A percentile compares a stretch with the other conserved stretches of the same genome.
Conservation (phyloP, 192 early-diverging fungal species). For the Coemansia reversa region DNA sequence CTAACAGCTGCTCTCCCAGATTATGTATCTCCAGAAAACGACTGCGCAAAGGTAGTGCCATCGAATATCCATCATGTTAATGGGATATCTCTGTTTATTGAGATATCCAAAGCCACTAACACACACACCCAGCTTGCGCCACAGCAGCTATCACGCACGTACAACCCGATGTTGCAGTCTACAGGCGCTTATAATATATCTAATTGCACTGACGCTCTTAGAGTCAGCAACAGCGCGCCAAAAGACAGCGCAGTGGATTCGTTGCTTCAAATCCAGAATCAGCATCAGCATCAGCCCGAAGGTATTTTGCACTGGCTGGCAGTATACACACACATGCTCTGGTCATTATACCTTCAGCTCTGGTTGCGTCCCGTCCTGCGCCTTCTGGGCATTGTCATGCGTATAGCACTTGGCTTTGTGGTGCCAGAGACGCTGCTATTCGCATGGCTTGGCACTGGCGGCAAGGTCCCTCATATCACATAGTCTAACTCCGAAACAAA, state of each 20-base stretch:
- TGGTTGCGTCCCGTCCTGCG: conserved; percentile 26
- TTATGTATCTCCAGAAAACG: background rate
- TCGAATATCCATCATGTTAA: background rate
- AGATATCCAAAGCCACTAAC: conserved; percentile 39
- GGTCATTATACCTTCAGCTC: conserved; percentile 31
- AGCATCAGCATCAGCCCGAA: background rate
- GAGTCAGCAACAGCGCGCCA: background rate
- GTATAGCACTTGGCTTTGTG: conserved; percentile 19
- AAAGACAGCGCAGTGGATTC: background rate
- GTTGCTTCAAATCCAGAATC: background rate
- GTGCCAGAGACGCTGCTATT: conserved; percentile 17
- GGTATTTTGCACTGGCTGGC: conserved; percentile 34
- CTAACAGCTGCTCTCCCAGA: background rate
- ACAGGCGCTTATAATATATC: background rate
- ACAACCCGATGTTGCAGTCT: conserved; percentile 4
- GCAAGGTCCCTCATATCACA: too few species aligned
- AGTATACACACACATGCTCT: conserved; percentile 40
- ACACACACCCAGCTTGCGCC: conserved; percentile 6
- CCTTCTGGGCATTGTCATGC: conserved; percentile 3
- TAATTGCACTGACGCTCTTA: too few species aligned
- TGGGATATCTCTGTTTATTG: conserved; percentile 14
- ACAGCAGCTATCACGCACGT: background rate
- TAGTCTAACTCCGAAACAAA: too few species aligned
- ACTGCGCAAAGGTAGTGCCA: background rate
- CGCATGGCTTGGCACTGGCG: too few species aligned